Conservation (phyloP, 306 rosid species). For the Dryas alaskensis region DNA sequence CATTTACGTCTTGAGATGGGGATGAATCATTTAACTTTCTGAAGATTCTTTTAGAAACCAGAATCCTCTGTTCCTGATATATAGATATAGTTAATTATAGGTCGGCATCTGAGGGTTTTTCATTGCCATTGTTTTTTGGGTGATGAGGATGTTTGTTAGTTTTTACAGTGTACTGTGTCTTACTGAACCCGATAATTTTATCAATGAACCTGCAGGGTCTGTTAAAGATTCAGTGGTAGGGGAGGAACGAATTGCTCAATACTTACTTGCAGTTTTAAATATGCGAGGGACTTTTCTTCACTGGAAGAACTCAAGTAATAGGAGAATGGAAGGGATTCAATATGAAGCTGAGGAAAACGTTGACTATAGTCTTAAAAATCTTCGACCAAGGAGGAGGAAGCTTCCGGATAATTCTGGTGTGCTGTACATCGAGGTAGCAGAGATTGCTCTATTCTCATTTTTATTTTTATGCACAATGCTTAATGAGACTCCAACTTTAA, state of each 20-base stretch:
- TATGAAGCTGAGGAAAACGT: conserved; percentile 38
- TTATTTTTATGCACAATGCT: background rate
- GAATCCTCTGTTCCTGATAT: background rate
- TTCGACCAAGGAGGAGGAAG: conserved; percentile 53
- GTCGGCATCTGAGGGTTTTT: background rate
- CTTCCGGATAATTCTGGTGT: conserved; percentile 53
- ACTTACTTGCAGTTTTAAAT: conserved; percentile 74
- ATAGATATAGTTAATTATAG: background rate
- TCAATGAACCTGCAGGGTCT: conserved; percentile 57
- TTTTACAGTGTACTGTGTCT: background rate
- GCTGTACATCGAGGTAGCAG: conserved; percentile 61
- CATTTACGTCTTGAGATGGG: background rate
- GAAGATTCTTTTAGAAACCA: background rate
- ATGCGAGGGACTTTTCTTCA: conserved; percentile 76
- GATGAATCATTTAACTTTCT: background rate
- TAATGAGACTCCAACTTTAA: background rate
- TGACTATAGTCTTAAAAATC: conserved; percentile 56
- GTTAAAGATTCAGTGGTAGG: conserved; percentile 90
- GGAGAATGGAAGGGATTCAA: conserved; percentile 60
- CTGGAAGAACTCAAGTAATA: conserved; percentile 63
- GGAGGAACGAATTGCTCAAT: conserved; percentile 88
- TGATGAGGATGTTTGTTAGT: background rate
- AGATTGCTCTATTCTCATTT: background rate
- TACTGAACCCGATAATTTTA: background rate
- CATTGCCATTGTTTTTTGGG: too few relatives aligned